Base-by-base conservation (phyloP, 345 rosid genomes). In the Citrus reticulata region DNA sequence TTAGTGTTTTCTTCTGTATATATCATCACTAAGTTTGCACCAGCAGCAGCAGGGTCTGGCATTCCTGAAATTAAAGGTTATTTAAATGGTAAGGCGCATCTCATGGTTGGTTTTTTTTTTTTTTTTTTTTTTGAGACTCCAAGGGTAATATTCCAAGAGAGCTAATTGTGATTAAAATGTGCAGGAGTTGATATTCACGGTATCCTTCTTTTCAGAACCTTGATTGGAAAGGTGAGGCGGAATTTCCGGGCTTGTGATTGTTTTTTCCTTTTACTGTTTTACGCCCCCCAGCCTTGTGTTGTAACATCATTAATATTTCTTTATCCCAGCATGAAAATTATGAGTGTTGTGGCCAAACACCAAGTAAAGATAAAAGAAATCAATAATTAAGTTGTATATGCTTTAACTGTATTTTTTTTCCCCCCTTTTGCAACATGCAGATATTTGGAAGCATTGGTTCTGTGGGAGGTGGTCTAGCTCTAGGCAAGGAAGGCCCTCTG, bases 41-140 rank as follows among this genome's bases (percentile, higher is more conserved):
- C 99, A 42, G 99, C 97, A n/a, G 99, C 99, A 14, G 98, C 99
- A 83, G 98, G 99, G 70, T 95, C 99, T 84, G 99, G 98, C 77
- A 95, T 95, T 83, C 99, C 99, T 79, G 99, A 95, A 85, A 92
- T 95, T 71, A 93, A 95, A 85, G 99, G 99, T 79, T 95, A 95
- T 88, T 88, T 95, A 84, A 95, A 95, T 79, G 99, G 99, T 93
- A 88, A 78, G 79, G 64, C 30, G 27, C 24, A 49, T 2, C 37
- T 35, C n/a, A 25, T 58, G n/a, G 19, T 68, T 63, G 14, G 2
- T 6, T 74, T 9, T 42, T 11, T 42, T 2, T 42, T 42, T 2
- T 40, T 40, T 40, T 42, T 10, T 42, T 2, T 42, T 42, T 2
- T 11, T 10, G 0, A 2, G 13, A 46, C 51, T 13, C 51, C 51